Conservation (phyloP, 2,329 filamentous ascomycete genomes). For the Colletotrichum australisinense region DNA sequence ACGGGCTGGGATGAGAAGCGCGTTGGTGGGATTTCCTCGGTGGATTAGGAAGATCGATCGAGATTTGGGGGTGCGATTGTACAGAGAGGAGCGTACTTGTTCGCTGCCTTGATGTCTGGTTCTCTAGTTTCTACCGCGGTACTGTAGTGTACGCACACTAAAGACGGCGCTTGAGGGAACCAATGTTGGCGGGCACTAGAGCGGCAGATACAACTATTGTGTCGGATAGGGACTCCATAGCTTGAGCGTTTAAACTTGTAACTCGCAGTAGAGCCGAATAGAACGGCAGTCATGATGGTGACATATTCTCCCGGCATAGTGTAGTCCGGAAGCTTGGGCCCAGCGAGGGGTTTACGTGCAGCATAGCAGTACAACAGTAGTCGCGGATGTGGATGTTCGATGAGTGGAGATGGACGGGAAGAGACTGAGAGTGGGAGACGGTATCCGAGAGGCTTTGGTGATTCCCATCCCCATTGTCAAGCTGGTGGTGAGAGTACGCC, state of each 20-base stretch:
- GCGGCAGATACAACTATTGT: background rate
- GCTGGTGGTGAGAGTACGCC: conserved; percentile 30
- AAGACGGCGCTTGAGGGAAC: background rate
- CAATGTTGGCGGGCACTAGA: background rate
- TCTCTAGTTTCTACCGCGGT: background rate
- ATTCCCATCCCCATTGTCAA: conserved; percentile 19
- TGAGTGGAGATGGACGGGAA: background rate
- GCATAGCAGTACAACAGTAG: background rate
- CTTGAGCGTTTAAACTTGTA: background rate
- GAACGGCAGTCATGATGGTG: background rate
- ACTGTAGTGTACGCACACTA: background rate
- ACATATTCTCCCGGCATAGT: background rate
- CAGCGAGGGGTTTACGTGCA: background rate
- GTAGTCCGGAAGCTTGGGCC: background rate
- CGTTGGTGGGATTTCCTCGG: conserved; percentile 15
- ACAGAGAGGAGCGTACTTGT: background rate
- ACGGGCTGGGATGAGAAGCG: background rate
- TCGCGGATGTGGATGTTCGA: background rate
- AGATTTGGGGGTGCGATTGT: conserved; percentile 12
- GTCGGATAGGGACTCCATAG: background rate
- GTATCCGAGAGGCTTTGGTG: background rate
- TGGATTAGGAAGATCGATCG: conserved; percentile 6
- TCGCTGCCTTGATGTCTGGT: background rate
- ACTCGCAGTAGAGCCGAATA: background rate
- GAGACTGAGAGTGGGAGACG: background rate